A percentile compares a stretch with the other conserved stretches of the same genome.
Conservation (phyloP, 2,329 filamentous ascomycete species). For the Colletotrichum higginsianum region DNA sequence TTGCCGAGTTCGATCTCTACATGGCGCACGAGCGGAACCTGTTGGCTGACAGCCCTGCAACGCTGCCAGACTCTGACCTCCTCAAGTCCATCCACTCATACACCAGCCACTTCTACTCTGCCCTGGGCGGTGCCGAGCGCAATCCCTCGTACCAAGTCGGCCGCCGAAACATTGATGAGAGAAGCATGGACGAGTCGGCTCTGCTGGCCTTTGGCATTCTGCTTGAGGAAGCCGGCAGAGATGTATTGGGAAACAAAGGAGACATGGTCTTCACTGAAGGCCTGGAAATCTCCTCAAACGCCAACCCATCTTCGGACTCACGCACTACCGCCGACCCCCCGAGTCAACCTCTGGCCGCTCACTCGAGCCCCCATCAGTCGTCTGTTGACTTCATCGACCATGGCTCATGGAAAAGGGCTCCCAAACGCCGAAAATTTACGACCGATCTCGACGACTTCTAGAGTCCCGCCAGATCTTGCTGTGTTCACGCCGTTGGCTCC, state of each 20-base stretch:
- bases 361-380: not conserved
- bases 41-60: constrained; percentile 58
- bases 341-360: not conserved
- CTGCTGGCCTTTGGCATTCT: constrained; percentile 82
- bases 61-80: constrained; percentile 78
- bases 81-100: constrained; percentile 80
- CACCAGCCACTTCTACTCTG: constrained; percentile 75
- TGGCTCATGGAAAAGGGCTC: constrained; percentile 39
- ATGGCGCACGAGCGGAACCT: constrained; percentile 73
- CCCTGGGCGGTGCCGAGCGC: constrained; percentile 48
- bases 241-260: constrained; percentile 74
- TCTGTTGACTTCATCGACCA: constrained; percentile 28
- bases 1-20: constrained; percentile 81
- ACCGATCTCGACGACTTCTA: constrained; percentile 35
- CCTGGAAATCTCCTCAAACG: constrained; percentile 47
- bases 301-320: constrained; percentile 1
- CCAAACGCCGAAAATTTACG: constrained; percentile 39
- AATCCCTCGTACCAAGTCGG: constrained; percentile 40
- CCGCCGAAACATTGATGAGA: constrained; percentile 60
- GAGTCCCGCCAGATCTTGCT: not conserved
- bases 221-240: constrained; percentile 77
- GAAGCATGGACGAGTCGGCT: constrained; percentile 84
- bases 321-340: not conserved
- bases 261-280: constrained; percentile 81
- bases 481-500: not conserved